These are phyloP conservation scores for Hordeum pubiflorum DNA, from an alignment of 202 grass and related monocot genomes.

Conservation along the genomic window DNA sequence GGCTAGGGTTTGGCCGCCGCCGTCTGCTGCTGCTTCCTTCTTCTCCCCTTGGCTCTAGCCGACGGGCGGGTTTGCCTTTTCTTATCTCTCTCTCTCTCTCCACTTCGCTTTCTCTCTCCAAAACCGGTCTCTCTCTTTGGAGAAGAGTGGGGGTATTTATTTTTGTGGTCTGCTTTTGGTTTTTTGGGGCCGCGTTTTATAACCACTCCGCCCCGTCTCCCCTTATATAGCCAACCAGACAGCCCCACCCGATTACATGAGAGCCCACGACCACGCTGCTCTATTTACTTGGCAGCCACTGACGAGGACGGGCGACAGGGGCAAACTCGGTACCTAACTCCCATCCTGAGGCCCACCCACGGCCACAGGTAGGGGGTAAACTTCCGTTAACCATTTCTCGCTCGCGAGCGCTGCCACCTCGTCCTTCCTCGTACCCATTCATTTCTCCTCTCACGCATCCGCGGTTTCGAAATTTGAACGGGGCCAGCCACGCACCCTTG, in stretches of 20 bases:
- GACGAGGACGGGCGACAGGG: not conserved
- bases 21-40: constrained; percentile 1
- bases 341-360: not conserved
- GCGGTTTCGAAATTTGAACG: constrained; percentile 51
- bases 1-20: constrained; percentile 63
- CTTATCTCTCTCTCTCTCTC: constrained; percentile 27
- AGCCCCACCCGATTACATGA: not conserved
- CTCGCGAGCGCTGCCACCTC: constrained; percentile 45
- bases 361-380: constrained; percentile 15
- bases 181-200: constrained; percentile 35
- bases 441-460: constrained; percentile 27
- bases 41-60: constrained; percentile 35
- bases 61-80: constrained; percentile 41
- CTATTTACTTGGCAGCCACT: constrained; percentile 31
- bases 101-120: constrained; percentile 38
- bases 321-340: not conserved
- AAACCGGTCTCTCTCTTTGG: constrained; percentile 23
- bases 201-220: not conserved
- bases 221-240: constrained; percentile 22
- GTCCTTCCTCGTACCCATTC: constrained; percentile 86
- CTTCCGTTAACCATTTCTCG: constrained; percentile 23
- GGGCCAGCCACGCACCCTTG: not conserved
- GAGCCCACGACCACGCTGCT: not conserved
- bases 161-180: constrained; percentile 30
- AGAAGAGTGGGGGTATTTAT: not conserved